These are phyloP conservation scores for Fusarium tanahbumbuense DNA, from an alignment of 2,329 filamentous ascomycete species.

Conservation along the genomic window DNA sequence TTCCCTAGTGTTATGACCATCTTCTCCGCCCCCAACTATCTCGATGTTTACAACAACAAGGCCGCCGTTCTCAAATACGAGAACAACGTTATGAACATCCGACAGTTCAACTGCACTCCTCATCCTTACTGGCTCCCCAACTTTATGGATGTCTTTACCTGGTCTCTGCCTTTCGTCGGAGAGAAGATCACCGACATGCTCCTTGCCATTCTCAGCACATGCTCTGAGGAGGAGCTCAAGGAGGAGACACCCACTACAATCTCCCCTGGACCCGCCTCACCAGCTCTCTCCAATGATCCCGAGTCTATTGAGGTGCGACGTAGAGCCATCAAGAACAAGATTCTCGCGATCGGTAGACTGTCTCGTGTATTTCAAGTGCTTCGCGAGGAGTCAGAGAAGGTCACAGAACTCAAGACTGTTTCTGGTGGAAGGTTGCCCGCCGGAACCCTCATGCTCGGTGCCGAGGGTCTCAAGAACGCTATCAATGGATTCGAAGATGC, in stretches of 20 bases:
- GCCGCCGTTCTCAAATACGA: slow-evolving; percentile 98
- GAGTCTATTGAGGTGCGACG: slow-evolving; percentile 95
- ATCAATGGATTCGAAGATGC: slow-evolving; percentile 98
- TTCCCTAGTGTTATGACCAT: slow-evolving; percentile 99
- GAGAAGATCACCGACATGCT: slow-evolving; percentile 99
- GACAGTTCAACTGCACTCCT: slow-evolving; percentile 99
- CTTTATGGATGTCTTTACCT: slow-evolving; percentile 99
- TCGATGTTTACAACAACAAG: slow-evolving; percentile 99
- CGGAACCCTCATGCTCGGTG: slow-evolving; percentile 96
- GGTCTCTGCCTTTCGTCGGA: slow-evolving; percentile 97
- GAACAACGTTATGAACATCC: slow-evolving; percentile 99
- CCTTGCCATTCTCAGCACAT: slow-evolving; percentile 97
- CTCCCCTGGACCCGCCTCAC: slow-evolving; percentile 78
- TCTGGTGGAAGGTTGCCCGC: slow-evolving; percentile 91
- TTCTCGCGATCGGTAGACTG: slow-evolving; percentile 93
- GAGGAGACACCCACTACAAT: slow-evolving; percentile 81
- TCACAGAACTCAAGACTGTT: slow-evolving; percentile 97
- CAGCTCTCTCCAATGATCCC: slow-evolving; percentile 74
- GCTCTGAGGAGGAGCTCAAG: slow-evolving; percentile 98
- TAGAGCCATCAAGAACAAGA: slow-evolving; percentile 99
- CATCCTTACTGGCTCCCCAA: slow-evolving; percentile 99
- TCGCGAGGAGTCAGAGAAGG: slow-evolving; percentile 94
- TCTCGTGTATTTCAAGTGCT: slow-evolving; percentile 98
- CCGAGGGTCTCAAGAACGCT: slow-evolving; percentile 98
- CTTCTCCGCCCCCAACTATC: slow-evolving; percentile 98